Percentiles rank a stretch among this genome's conserved stretches.
phyloP scores from a whole-genome alignment of 306 rosid genomes.

The Prosopis cineraria region DNA sequence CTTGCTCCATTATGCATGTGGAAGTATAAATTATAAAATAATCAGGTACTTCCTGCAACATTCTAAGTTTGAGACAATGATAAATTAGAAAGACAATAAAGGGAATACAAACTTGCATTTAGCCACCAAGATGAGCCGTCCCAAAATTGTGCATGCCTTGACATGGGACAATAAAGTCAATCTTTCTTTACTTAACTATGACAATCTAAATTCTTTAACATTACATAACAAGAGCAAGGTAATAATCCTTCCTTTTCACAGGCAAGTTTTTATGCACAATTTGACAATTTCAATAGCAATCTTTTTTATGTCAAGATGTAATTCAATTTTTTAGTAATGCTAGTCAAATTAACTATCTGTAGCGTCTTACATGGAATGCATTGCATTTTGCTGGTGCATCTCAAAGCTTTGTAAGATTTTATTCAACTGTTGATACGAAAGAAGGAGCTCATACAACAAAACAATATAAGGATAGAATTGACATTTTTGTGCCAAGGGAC shows the following conservation, averaged over 20 bases:
- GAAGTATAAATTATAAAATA: neutral
- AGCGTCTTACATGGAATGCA: constrained; percentile 23
- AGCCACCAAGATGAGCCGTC: constrained; percentile 5
- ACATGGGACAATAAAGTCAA: too few species aligned
- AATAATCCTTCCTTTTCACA: neutral
- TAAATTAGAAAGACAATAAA: constrained; percentile 1
- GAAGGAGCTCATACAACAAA: too few species aligned
- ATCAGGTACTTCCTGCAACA: neutral
- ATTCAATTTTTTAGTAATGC: too few species aligned
- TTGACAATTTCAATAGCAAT: too few species aligned
- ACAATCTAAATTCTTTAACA: constrained; percentile 19
- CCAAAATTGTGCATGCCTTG: constrained; percentile 1
- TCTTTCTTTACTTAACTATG: neutral
- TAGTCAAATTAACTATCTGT: neutral
- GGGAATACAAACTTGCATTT: constrained; percentile 38
- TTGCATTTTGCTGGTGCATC: neutral
- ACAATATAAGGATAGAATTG: constrained; percentile 13
- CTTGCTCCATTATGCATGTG: too few species aligned
- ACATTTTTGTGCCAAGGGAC: constrained; percentile 35
- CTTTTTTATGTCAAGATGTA: too few species aligned
- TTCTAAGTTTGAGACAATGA: neutral
- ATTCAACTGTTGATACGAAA: neutral
- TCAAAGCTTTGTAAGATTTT: neutral
- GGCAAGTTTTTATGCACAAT: neutral
- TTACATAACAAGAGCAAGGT: neutral